Base-by-base conservation (phyloP, 2,329 filamentous ascomycete genomes). In the Chaetomium globosum region DNA sequence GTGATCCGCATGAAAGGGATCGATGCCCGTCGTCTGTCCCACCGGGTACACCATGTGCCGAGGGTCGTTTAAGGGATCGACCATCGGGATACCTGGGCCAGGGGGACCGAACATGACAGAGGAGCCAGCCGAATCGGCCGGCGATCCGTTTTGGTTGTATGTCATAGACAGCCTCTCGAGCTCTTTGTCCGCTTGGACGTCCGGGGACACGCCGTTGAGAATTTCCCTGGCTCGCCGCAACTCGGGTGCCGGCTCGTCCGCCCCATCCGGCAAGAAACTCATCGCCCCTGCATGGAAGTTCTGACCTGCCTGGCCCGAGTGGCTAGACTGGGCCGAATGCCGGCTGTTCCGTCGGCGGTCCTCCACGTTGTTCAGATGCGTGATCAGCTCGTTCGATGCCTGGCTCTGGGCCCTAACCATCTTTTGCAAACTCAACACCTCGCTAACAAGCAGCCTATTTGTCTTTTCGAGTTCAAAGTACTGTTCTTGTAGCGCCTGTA, bases 1-100 rank as follows among this genome's bases (percentile, higher is more conserved):
- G 74, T 97, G 93, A 72, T 97, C 93, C 71, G 91, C 90, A 74
- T 94, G 93, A 83, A 96, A 95, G 1, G 94, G 93, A 74, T 97
- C 93, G 70, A 97, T 97, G 61, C 93, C 93, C 70, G 96, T 91
- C 0, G 89, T 95, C 69, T 93, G 88, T 21, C 93, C 93, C 19
- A 96, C 92, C 0, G 94, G 93, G 75, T 97, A 98, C 10, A 97
- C 93, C 61, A 96, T 85, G 68, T 86, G 84, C 53, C 84, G 79
- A 68, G 85, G 81, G 66, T 87, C 84, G 70, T 78, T 83, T 70
- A 87, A 79, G 48, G 83, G 80, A 67, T 87, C 84, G 13, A 75
- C 67, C 19, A 71, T 33, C n/a, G 79, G 77, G 73, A 84, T 79
- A 3, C 30, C 21, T 9, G 76, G 71, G 36, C 73, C 75, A 3